Evolutionary conservation across 805 yeast genomes (phyloP), one percentile per base, ranked within the genome.

Genomic region (Danielia oregonensis): DNA sequence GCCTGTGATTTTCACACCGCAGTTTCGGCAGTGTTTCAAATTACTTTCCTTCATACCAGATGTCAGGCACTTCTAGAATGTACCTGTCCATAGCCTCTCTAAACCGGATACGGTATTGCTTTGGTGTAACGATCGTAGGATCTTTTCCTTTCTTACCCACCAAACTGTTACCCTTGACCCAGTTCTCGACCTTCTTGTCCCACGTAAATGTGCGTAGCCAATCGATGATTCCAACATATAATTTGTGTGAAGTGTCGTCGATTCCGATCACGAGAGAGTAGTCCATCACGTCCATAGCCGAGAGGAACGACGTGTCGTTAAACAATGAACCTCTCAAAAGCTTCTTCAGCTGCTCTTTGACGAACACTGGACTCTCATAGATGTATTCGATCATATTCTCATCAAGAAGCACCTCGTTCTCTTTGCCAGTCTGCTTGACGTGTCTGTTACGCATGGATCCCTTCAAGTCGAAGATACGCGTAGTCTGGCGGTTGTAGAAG

Each of bases 251-350:
- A 9, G 65, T 55, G 29, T 67, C 70, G 54, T 93, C 95, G 26
- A 93, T 86, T 0, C 97, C 99, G 40, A 93, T 82, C 7, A 93
- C 96, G 44, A 93, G 67, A 0, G 97, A 91, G 54, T 93, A 93
- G 58, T 93, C 99, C 99, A 93, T 93, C 5, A 93, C 97, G 54
- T 93, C 95, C 95, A 93, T 86, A 51, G 94, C 93, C 3, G 95
- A 88, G 35, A 93, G 64, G 55, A 93, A 94, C 11, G 93, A 65
- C 0, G 97, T 93, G 51, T 93, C 99, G 53, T 94, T 93, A 83
- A 95, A 93, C 18, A 93, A 62, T 0, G 96, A 89, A 0, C 96
- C 91, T 30, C 96, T 65, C 31, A 93, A 59, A 24, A 88, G 62
- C 48, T 85, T 81, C 54, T 93, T 93, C 54, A 88, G 91, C 49